Evolutionary conservation across 345 rosid genomes (phyloP), one percentile per base, ranked within the genome.

Genomic region (Eucalyptus erythrocorys): DNA sequence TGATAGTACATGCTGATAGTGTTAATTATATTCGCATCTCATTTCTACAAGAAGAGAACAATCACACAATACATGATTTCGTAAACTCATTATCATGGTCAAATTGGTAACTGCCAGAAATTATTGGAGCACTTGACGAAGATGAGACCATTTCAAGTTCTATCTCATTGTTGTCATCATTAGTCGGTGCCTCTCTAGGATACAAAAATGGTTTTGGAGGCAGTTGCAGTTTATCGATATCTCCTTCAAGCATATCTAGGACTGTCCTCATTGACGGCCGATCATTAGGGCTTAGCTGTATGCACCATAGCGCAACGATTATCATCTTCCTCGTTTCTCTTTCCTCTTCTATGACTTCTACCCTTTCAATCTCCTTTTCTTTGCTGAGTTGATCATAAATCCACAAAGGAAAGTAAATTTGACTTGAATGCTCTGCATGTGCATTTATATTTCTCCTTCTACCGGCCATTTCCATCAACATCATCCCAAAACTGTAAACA

Each of bases 161-260:
- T 66, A 66, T 66, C 79, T 66, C 79, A 8, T 9, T 16, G 11
- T n/a, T 19, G 17, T 15, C 79, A n/a, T 66, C 79, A n/a, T 66
- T 6, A 6, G 1, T 5, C 0, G 22, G 40, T 32, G 40, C 32
- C 21, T 15, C 10, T 2, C 2, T 4, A 1, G 17, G 79, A 66
- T 66, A 15, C 79, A 15, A 66, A n/a, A 66, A 0, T 0, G 11
- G 22, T 64, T 64, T 64, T 64, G 40, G 76, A 64, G 76, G 21
- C 8, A n/a, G 9, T 14, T n/a, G 37, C 12, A 66, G 6, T 32
- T 32, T 32, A 66, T 66, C 21, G 2, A 66, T 14, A 32, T 66
- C 79, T 66, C 79, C 79, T 66, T 66, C 79, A 32, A 66, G 79
- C 79, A 66, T 32, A 8, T 66, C 22, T 7, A 32, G 40, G 3